A percentile compares a stretch with the other conserved stretches of the same genome.
phyloP scores from a whole-genome alignment of 805 yeast species.

The Metschnikowia chrysomelidarum region DNA sequence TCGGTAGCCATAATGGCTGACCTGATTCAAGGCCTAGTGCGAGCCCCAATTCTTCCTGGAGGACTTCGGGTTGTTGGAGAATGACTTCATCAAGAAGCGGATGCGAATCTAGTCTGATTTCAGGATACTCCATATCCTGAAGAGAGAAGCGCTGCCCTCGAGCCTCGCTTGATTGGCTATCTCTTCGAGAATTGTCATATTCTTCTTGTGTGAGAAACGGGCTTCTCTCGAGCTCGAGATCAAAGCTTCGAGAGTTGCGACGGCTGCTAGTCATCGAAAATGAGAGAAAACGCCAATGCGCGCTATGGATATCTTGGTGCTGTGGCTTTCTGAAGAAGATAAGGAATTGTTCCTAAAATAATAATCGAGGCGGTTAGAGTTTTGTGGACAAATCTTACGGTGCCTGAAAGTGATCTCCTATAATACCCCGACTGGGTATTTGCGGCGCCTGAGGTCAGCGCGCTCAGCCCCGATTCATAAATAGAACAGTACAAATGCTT shows the following conservation, averaged over 20 bases:
- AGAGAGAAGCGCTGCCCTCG: conserved; percentile 7
- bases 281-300: too few species aligned
- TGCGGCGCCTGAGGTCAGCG: conserved; percentile 3
- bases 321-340: too few species aligned
- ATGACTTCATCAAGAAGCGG: conserved; percentile 11
- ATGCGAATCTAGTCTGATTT: conserved; percentile 10
- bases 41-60: conserved; percentile 8
- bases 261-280: too few species aligned
- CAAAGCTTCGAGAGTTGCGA: too few species aligned
- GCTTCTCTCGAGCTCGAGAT: conserved; percentile 1
- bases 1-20: conserved; percentile 11
- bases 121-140: conserved; percentile 9
- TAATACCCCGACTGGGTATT: too few species aligned
- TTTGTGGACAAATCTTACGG: too few species aligned
- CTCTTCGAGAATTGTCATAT: not conserved
- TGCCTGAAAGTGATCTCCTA: too few species aligned
- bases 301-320: too few species aligned
- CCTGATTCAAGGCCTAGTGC: conserved; percentile 9
- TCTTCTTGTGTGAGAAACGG: conserved; percentile 7
- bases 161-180: not conserved
- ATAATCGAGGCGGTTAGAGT: too few species aligned
- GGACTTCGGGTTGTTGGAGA: conserved; percentile 3
- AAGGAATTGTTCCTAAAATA: too few species aligned
- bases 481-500: too few species aligned
- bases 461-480: too few species aligned